These are phyloP conservation scores for Phytophthora idaei DNA, from an alignment of 352 stramenopile species.

Conservation along the genomic window DNA sequence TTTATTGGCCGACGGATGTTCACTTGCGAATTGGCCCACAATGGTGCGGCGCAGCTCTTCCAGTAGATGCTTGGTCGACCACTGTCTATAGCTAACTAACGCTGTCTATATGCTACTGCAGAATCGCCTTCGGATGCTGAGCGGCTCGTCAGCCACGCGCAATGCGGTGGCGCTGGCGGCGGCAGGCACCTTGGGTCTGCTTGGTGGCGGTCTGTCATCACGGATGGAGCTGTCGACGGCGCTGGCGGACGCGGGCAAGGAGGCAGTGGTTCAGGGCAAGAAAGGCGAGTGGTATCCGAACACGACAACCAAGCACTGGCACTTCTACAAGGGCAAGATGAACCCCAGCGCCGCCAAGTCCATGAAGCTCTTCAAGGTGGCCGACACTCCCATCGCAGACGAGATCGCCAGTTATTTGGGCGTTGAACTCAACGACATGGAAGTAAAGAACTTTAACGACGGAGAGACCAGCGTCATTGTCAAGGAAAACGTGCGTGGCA, in stretches of 20 bases:
- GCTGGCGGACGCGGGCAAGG: constrained; percentile 12
- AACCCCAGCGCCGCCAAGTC: constrained; percentile 81
- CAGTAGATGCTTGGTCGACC: background rate
- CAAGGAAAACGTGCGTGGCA: constrained; percentile 79
- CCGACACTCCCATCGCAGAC: constrained; percentile 85
- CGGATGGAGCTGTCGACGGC: constrained; percentile 12
- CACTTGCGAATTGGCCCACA: constrained; percentile 8
- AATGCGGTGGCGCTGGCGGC: constrained; percentile 38
- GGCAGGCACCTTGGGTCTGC: constrained; percentile 41
- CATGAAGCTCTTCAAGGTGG: constrained; percentile 91
- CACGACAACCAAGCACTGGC: constrained; percentile 88
- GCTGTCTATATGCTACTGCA: constrained; percentile 17
- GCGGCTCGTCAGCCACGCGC: constrained; percentile 15
- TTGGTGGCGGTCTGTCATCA: constrained; percentile 36
- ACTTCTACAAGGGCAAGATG: constrained; percentile 90
- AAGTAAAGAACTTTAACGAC: constrained; percentile 84
- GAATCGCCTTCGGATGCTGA: constrained; percentile 43
- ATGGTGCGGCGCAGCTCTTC: constrained; percentile 9
- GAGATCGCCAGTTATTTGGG: constrained; percentile 85
- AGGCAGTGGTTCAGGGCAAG: constrained; percentile 11
- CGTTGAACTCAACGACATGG: constrained; percentile 81
- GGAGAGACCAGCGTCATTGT: constrained; percentile 82
- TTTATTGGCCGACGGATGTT: constrained; percentile 5
- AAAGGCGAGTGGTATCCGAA: constrained; percentile 72
- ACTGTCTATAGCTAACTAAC: background rate